Base-by-base conservation (phyloP, 2,329 filamentous ascomycete genomes). In the Acrodontium crateriforme region DNA sequence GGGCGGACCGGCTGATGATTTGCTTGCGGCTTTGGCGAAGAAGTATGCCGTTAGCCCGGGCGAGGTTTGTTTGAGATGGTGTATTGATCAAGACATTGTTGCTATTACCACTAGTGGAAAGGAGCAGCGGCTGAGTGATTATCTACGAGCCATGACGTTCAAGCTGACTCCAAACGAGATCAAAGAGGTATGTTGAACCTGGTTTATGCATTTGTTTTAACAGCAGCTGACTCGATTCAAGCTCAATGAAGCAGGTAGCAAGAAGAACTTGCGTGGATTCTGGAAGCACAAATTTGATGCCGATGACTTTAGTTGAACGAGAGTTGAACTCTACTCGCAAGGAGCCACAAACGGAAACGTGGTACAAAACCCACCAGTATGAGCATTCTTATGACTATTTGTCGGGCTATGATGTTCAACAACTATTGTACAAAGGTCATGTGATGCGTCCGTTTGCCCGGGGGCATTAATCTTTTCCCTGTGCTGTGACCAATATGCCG, bases 21-120 rank as follows among this genome's bases (percentile, higher is more conserved):
- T 63, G n/a, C 46, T 73, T 23, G 55, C 57, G 1, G 45, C 44
- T 2, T 45, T 75, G 32, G 59, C 65, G n/a, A 65, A 65, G 45
- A 76, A 75, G 49, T 75, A 76, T 44, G 67, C 59, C 1, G 71
- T 74, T 24, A 60, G 48, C 28, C 60, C 67, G 25, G 63, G 59
- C 2, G 69, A 75, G 48, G 63, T 75, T 29, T 51, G 61, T 27
- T 43, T 76, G 30, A 53, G 71, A 28, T 77, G 70, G 69, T 65
- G 62, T 26, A 61, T 76, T 27, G 70, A 76, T 38, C 68, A 71
- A 41, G 69, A 69, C 14, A 49, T 67, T 31, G 60, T 74, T 10
- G 52, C 65, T 0, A 63, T 77, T 32, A 74, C 70, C 5, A 76
- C 71, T 3, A 71, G 64, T 32, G 54, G 59, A 26, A 75, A 74